Evolutionary conservation across 73 alveolate species (phyloP).

Genomic region (Uronychia setigera): DNA sequence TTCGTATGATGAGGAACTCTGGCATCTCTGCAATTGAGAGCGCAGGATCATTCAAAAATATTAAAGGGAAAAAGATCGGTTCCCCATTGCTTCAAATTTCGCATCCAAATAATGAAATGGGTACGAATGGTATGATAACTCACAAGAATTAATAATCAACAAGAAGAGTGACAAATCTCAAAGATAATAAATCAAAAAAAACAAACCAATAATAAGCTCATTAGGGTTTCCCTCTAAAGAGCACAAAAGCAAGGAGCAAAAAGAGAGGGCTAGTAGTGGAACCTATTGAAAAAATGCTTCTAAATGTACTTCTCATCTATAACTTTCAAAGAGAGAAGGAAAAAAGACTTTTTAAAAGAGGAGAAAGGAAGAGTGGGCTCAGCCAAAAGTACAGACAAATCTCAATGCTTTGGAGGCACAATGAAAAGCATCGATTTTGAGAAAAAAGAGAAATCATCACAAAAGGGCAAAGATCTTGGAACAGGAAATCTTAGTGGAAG

Average conservation of each 20-base stretch:
- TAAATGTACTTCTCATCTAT: background rate
- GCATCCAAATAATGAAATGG: background rate
- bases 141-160: background rate
- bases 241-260: background rate
- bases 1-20: too few species aligned
- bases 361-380: background rate
- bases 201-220: background rate
- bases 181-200: background rate
- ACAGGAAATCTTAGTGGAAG: too few species aligned
- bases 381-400: background rate
- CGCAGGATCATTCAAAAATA: too few species aligned
- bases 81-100: too few species aligned
- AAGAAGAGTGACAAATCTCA: background rate
- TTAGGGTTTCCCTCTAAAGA: background rate
- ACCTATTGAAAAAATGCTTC: background rate
- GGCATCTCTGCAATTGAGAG: too few species aligned
- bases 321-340: background rate
- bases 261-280: background rate
- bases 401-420: background rate
- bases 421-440: background rate
- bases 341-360: background rate
- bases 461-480: background rate
- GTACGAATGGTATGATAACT: background rate
- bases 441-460: background rate
- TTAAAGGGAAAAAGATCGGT: too few species aligned